Percentiles rank a stretch among this genome's conserved stretches.
Evolutionary conservation across 2,329 filamentous ascomycete species (phyloP).

Genomic region (Diplodia seriata): DNA sequence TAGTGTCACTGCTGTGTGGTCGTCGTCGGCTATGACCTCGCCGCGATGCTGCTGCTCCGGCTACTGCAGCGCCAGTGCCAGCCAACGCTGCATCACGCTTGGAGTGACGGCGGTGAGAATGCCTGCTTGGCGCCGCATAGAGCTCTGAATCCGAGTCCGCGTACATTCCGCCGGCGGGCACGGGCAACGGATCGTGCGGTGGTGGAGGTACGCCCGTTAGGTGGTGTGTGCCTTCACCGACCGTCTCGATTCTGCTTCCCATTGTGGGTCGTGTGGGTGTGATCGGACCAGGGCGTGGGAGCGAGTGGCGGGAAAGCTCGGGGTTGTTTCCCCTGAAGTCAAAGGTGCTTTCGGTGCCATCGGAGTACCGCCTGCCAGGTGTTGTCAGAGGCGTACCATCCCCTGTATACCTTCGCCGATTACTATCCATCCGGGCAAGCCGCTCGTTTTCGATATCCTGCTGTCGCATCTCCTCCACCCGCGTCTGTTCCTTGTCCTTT

Average conservation of each 20-base stretch:
- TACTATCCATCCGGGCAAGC: slow-evolving; percentile 60
- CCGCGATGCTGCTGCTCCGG: slow-evolving; percentile 38
- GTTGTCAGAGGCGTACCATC: slow-evolving; percentile 59
- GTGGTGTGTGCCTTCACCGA: slow-evolving; percentile 30
- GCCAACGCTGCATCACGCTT: slow-evolving; percentile 35
- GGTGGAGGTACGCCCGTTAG: slow-evolving; percentile 41
- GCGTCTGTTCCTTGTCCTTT: slow-evolving; percentile 66
- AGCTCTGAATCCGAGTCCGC: slow-evolving; percentile 52
- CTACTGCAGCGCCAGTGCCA: slow-evolving; percentile 32
- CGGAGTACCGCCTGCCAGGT: slow-evolving; percentile 43
- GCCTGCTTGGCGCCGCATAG: slow-evolving; percentile 46
- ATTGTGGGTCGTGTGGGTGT: slow-evolving; percentile 38
- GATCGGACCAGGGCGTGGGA: slow-evolving; percentile 33
- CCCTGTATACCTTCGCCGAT: slow-evolving; percentile 69
- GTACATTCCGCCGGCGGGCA: slow-evolving; percentile 43
- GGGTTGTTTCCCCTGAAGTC: slow-evolving; percentile 54
- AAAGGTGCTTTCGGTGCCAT: slow-evolving; percentile 52
- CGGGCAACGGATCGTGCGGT: slow-evolving; percentile 44
- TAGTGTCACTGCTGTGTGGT: slow-evolving; percentile 48
- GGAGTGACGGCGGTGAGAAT: slow-evolving; percentile 43
- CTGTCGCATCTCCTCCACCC: slow-evolving; percentile 61
- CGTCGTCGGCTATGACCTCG: slow-evolving; percentile 44
- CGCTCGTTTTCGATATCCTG: slow-evolving; percentile 62
- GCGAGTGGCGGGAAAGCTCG: slow-evolving; percentile 49
- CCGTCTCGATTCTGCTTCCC: slow-evolving; percentile 36